A percentile compares a stretch with the other conserved stretches of the same genome.
These are phyloP conservation scores for Stachybotrys chlorohalonatus DNA, from an alignment of 2,329 filamentous ascomycete species.

Conservation along the genomic window DNA sequence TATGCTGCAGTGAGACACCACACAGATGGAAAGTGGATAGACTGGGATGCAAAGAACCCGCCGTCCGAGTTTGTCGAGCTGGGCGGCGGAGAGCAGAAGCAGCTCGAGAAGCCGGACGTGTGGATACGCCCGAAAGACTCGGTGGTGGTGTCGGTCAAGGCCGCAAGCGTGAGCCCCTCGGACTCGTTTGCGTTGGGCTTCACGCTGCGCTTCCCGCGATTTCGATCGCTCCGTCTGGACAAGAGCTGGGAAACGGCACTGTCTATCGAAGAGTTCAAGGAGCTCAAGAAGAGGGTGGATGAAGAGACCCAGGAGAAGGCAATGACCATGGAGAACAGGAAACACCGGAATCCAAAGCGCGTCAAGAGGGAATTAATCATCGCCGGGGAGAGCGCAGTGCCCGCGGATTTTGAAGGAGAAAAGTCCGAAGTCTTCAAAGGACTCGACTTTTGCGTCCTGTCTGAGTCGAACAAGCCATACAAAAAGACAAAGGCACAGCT, in stretches of 20 bases:
- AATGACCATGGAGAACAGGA: conserved; percentile 67
- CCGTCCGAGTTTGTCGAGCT: conserved; percentile 74
- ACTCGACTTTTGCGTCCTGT: conserved; percentile 74
- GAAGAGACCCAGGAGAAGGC: conserved; percentile 63
- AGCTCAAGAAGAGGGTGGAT: conserved; percentile 60
- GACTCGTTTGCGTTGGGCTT: conserved; percentile 68
- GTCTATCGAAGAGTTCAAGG: conserved; percentile 67
- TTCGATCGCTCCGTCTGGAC: conserved; percentile 73
- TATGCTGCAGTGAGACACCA: conserved; percentile 74
- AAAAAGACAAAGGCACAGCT: conserved; percentile 73
- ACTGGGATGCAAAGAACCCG: conserved; percentile 71
- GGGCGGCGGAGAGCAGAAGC: conserved; percentile 60
- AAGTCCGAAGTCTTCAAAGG: conserved; percentile 63
- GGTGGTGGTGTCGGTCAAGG: conserved; percentile 81
- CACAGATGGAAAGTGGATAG: conserved; percentile 85
- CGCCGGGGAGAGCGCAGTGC: conserved; percentile 52
- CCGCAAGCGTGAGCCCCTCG: conserved; percentile 64
- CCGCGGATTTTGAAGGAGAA: conserved; percentile 41
- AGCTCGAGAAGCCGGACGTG: conserved; percentile 74
- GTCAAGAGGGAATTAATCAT: conserved; percentile 64
- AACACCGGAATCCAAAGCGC: conserved; percentile 43
- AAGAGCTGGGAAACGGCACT: conserved; percentile 76
- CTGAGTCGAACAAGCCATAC: conserved; percentile 58
- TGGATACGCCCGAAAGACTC: conserved; percentile 92
- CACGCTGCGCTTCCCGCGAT: conserved; percentile 86